A percentile compares a stretch with the other conserved stretches of the same genome.
Conservation (phyloP, 75 land plant genomes). For the Adiantum capillusveneris region DNA sequence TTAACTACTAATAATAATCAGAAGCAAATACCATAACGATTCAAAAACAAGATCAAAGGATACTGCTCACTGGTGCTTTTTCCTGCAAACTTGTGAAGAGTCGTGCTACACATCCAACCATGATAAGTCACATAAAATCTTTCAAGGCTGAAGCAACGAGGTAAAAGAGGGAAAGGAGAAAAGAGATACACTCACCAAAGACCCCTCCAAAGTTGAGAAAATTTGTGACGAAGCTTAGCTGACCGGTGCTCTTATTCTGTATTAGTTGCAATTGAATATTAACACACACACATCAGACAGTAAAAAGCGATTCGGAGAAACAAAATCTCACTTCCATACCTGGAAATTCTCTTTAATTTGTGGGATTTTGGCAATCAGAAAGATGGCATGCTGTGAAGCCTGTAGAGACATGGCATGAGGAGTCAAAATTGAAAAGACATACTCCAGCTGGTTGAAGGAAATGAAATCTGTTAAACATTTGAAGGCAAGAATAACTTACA, state of each 20-base stretch:
- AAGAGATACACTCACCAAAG: not conserved
- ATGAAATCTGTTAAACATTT: too few species aligned
- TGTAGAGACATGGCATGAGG: not conserved
- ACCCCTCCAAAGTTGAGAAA: constrained; percentile 6
- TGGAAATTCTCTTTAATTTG: constrained; percentile 8
- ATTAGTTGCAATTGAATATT: not conserved
- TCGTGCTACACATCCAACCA: constrained; percentile 3
- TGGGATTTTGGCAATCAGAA: not conserved
- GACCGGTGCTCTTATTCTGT: constrained; percentile 11
- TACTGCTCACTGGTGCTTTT: constrained; percentile 11
- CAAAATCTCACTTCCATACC: not conserved
- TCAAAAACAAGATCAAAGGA: not conserved
- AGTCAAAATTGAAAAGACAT: too few species aligned
- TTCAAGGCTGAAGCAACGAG: too few species aligned
- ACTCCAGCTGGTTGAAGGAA: too few species aligned
- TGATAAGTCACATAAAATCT: too few species aligned
- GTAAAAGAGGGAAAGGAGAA: too few species aligned
- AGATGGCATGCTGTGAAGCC: constrained; percentile 10
- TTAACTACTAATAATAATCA: not conserved
- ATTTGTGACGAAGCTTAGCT: constrained; percentile 6
- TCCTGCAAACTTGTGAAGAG: constrained; percentile 12
- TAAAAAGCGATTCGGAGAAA: not conserved
- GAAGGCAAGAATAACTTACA: not conserved
- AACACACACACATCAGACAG: too few species aligned
- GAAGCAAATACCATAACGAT: not conserved